Base-by-base conservation (phyloP, 192 early-diverging fungal genomes). In the Spizellomyces sp. region DNA sequence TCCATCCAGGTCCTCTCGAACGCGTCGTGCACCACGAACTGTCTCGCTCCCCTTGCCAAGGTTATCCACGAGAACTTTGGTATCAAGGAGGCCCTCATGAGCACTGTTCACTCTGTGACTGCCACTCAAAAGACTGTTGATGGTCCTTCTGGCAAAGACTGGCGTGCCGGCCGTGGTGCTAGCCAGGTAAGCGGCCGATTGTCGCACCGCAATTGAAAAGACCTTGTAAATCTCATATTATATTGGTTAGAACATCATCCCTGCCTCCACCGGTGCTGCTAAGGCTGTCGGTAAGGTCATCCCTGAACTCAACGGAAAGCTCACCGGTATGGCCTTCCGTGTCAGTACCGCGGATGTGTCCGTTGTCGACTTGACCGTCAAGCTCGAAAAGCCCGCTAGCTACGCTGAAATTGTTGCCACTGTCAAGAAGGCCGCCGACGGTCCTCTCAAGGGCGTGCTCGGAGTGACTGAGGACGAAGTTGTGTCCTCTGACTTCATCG, bases 121-220 rank as follows among this genome's bases (percentile, higher is more conserved):
- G 96, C 97, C 78, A 98, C 97, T 78, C 97, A 99, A 81, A 99
- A 99, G 94, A 98, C 96, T 58, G 97, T 99, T 69, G 97, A 99
- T 84, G 92, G 93, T 68, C 96, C 96, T 55, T 97, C 96, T 45
- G 89, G 88, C 78, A 94, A 95, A 86, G 96, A 97, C 91, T 97
- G 96, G 94, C 90, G 96, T 75, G 92, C 90, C 61, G 95, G 97
- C 73, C 95, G 97, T 86, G 93, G 94, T 79, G 97, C 97, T 55
- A 81, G 86, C 81, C 92, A 94, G 27, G 27, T 36, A 36, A 36
- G 27, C 27, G 61, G 27, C 27, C 0, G 27, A 36, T 36, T 36
- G 27, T 36, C 27, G 27, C 3, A 36, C 27, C 27, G 59, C 70
- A 70, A 77, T 57, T 12, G 9, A 2, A 9, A 42, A 15, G 4